A percentile compares a stretch with the other conserved stretches of the same genome.
Evolutionary conservation across 2,329 filamentous ascomycete genomes (phyloP).

Genomic region (Exophiala sideris): DNA sequence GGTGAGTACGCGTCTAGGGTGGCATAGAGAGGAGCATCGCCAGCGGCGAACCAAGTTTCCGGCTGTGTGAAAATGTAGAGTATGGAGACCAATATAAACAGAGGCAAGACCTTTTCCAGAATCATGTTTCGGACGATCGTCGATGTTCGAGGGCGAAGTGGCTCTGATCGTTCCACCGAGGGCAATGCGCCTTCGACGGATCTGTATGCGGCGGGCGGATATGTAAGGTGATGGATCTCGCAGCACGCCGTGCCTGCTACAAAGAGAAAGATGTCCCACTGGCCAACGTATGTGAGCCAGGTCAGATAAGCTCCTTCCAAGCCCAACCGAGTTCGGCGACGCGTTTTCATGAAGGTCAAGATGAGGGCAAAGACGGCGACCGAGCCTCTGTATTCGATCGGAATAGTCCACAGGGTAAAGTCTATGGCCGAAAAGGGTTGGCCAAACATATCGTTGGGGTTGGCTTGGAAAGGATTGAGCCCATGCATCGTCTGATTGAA

Average conservation of each 20-base stretch:
- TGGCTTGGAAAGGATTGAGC: neutral
- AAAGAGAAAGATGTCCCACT: conserved; percentile 43
- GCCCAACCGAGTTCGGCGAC: neutral
- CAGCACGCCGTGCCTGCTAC: conserved; percentile 41
- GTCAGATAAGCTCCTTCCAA: neutral
- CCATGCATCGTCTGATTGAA: neutral
- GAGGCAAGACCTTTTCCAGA: neutral
- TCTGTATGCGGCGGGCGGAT: neutral
- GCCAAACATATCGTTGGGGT: neutral
- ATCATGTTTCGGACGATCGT: neutral
- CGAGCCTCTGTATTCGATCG: conserved; percentile 43
- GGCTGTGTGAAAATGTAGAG: conserved; percentile 1
- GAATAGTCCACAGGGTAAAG: conserved; percentile 39
- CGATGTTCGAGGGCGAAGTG: neutral
- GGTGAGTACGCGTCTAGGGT: neutral
- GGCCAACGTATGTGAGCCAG: conserved; percentile 30
- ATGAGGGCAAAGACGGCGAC: conserved; percentile 20
- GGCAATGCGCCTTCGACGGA: neutral
- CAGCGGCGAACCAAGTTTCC: neutral
- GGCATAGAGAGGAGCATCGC: neutral
- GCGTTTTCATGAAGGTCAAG: neutral
- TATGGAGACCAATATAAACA: neutral
- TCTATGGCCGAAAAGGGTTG: neutral
- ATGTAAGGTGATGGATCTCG: conserved; percentile 36
- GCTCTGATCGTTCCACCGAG: neutral